Evolutionary conservation across 192 early-diverging fungal genomes (phyloP).

Genomic region (Lobulomyces angularis): DNA sequence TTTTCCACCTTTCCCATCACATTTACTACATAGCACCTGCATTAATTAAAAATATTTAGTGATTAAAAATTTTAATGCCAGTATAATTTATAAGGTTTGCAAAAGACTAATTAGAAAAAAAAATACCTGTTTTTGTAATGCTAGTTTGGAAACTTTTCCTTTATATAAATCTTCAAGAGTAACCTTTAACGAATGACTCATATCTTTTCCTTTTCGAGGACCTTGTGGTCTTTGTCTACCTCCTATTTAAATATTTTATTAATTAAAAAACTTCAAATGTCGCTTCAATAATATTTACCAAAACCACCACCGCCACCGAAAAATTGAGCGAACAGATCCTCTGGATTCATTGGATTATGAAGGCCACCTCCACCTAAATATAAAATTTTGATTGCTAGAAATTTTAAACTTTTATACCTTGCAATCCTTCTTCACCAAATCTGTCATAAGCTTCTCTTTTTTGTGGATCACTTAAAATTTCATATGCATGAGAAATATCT

Average conservation of each 20-base stretch:
- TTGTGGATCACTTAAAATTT: constrained; percentile 81
- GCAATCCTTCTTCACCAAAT: constrained; percentile 84
- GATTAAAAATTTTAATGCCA: too few relatives aligned
- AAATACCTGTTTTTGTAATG: constrained; percentile 87
- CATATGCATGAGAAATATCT: constrained; percentile 97
- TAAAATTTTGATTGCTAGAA: constrained; percentile 9
- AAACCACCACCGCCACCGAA: constrained; percentile 94
- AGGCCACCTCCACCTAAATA: constrained; percentile 54
- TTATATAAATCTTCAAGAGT: constrained; percentile 75
- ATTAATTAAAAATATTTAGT: too few relatives aligned
- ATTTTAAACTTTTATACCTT: constrained; percentile 32
- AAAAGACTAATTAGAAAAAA: too few relatives aligned
- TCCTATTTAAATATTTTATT: constrained; percentile 47
- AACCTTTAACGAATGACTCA: constrained; percentile 76
- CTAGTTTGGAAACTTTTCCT: constrained; percentile 90
- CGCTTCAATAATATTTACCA: too few relatives aligned
- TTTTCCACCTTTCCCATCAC: constrained; percentile 94
- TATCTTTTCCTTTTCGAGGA: constrained; percentile 94
- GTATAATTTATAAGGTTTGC: too few relatives aligned
- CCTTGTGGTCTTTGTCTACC: constrained; percentile 52
- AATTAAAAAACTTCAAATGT: constrained; percentile 3
- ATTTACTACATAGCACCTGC: constrained; percentile 78
- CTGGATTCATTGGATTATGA: constrained; percentile 60
- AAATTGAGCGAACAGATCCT: constrained; percentile 92
- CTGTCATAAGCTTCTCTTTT: constrained; percentile 89